phyloP scores from a whole-genome alignment of 2,329 filamentous ascomycete genomes.

The Fusarium globosum region DNA sequence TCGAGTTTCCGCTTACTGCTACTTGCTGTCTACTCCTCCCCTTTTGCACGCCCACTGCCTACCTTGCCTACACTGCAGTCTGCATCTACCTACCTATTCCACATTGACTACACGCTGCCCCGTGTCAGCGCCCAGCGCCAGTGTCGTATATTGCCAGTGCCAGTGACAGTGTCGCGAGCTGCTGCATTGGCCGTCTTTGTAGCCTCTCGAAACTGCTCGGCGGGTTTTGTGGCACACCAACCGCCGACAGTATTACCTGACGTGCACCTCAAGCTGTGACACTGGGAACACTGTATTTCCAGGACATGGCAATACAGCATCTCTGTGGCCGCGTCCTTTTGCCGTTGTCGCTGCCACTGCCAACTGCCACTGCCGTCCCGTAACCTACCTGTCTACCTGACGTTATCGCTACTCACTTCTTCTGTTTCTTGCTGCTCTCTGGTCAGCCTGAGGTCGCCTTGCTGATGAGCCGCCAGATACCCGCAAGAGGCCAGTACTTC shows the following conservation, averaged over 20 bases:
- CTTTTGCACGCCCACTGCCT: conserved; percentile 25
- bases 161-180: conserved; percentile 39
- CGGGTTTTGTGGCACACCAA: conserved; percentile 43
- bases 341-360: conserved; percentile 40
- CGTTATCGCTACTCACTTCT: conserved; percentile 19
- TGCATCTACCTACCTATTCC: conserved; percentile 24
- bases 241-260: conserved; percentile 44
- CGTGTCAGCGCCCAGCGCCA: conserved; percentile 15
- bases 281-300: conserved; percentile 45
- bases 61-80: conserved; percentile 17
- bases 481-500: conserved; percentile 64
- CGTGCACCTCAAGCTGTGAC: conserved; percentile 42
- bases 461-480: conserved; percentile 59
- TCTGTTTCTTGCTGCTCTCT: conserved; percentile 25
- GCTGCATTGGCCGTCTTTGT: conserved; percentile 34
- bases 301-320: conserved; percentile 47
- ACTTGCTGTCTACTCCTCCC: conserved; percentile 30
- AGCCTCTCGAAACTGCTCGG: conserved; percentile 45
- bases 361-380: conserved; percentile 38
- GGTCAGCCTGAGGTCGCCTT: conserved; percentile 37
- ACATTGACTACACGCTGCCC: conserved; percentile 25
- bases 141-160: conserved; percentile 1
- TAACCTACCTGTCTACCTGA: conserved; percentile 23
- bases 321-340: conserved; percentile 43
- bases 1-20: conserved; percentile 29